Evolutionary conservation across 768 basidiomycete genomes (phyloP).

Genomic region (Tylopilus vinaceipallidus): DNA sequence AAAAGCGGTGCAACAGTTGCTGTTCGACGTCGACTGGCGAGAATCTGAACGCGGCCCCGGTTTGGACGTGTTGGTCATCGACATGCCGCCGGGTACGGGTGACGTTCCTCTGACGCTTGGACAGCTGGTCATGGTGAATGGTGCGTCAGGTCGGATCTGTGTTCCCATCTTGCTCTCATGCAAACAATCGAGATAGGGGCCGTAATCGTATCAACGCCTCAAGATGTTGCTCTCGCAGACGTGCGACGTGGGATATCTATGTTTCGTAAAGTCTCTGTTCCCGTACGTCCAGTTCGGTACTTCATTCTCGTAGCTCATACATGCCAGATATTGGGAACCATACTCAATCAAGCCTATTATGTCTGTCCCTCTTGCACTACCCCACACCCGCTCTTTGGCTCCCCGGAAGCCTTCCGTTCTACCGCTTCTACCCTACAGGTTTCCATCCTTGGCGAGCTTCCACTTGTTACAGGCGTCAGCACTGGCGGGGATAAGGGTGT

Average conservation of each 20-base stretch:
- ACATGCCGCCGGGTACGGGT: slow-evolving; percentile 97
- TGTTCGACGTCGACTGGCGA: slow-evolving; percentile 95
- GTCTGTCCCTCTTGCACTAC: slow-evolving; percentile 70
- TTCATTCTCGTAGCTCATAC: not conserved
- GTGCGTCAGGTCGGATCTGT: slow-evolving; percentile 39
- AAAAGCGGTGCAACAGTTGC: slow-evolving; percentile 93
- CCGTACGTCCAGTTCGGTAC: slow-evolving; percentile 52
- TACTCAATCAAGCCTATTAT: slow-evolving; percentile 88
- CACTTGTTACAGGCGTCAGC: slow-evolving; percentile 76
- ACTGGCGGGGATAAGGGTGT: slow-evolving; percentile 66
- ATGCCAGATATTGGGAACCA: slow-evolving; percentile 73
- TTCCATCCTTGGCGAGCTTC: slow-evolving; percentile 75
- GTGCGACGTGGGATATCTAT: slow-evolving; percentile 91
- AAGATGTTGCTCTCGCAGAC: slow-evolving; percentile 89
- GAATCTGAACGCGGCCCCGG: slow-evolving; percentile 36
- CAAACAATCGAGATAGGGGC: slow-evolving; percentile 55
- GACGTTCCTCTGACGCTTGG: slow-evolving; percentile 92
- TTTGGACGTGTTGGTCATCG: slow-evolving; percentile 85
- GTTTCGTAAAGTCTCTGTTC: slow-evolving; percentile 86
- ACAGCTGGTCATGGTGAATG: slow-evolving; percentile 81
- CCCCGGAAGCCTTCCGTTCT: slow-evolving; percentile 57
- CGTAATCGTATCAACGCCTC: slow-evolving; percentile 93
- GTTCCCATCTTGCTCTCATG: not conserved
- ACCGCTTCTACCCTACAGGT: slow-evolving; percentile 58
- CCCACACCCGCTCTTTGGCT: slow-evolving; percentile 68